Percentiles rank a stretch among this genome's conserved stretches.
Conservation (phyloP, 345 rosid species). For the Gossypium rotundifolium region DNA sequence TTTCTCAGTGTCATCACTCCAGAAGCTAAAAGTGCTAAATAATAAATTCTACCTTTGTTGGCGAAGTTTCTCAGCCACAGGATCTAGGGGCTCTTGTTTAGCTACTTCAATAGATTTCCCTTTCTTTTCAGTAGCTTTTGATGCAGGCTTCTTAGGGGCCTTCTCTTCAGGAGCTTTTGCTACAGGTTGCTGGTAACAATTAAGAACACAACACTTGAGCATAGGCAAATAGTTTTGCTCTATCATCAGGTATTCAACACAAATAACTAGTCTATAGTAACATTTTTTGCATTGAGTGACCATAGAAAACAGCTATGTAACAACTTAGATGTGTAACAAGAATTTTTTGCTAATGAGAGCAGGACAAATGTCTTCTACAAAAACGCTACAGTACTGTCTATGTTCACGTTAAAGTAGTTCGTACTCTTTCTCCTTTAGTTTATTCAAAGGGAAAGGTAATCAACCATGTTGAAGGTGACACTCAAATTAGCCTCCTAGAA, state of each 20-base stretch:
- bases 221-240: background rate
- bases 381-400: background rate
- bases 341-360: background rate
- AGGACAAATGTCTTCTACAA: background rate
- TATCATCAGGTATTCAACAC: background rate
- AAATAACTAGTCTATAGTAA: background rate
- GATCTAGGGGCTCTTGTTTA: conserved; percentile 49
- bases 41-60: conserved; percentile 54
- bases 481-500: background rate
- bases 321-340: background rate
- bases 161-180: conserved; percentile 38
- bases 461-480: background rate
- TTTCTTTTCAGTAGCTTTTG: conserved; percentile 48
- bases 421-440: background rate
- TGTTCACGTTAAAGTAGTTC: background rate
- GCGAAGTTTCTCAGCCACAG: conserved; percentile 66
- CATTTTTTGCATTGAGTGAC: background rate
- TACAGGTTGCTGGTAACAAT: conserved; percentile 32
- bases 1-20: background rate
- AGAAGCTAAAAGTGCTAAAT: background rate
- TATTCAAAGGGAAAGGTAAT: background rate
- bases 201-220: conserved; percentile 4
- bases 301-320: background rate
- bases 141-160: conserved; percentile 40
- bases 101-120: conserved; percentile 36